Conservation (phyloP, 140 eudicot species). For the Oenanthe javanica region DNA sequence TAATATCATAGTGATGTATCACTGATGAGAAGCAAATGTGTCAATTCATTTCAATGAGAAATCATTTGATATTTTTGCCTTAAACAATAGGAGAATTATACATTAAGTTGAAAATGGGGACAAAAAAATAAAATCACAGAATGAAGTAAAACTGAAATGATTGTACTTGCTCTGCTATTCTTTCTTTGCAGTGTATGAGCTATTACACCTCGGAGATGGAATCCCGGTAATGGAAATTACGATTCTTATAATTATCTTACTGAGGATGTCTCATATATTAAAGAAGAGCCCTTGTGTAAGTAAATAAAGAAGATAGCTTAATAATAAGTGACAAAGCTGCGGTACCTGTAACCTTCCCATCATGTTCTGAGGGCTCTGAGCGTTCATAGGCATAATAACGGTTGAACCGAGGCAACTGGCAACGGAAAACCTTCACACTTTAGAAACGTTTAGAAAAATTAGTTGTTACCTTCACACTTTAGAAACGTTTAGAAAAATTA, state of each 20-base stretch:
- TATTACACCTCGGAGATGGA: not conserved
- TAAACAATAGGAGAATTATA: not conserved
- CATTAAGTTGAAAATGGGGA: not conserved
- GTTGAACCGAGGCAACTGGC: conserved; percentile 62
- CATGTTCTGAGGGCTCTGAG: conserved; percentile 25
- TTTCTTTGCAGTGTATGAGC: too few species aligned
- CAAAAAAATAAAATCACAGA: not conserved
- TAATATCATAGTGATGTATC: not conserved
- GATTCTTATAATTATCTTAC: too few species aligned
- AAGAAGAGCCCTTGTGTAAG: not conserved
- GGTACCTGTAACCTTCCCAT: conserved; percentile 67
- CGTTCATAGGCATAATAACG: conserved; percentile 52
- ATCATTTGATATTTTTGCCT: not conserved
- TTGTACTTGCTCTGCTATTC: not conserved
- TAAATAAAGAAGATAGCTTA: not conserved
- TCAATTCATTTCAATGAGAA: not conserved
- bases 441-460: conserved; percentile 7
- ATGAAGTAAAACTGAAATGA: not conserved
- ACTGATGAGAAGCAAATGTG: not conserved
- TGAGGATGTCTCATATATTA: not conserved
- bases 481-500: too few species aligned
- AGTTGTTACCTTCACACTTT: too few species aligned
- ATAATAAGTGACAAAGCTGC: not conserved
- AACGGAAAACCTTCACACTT: conserved; percentile 83
- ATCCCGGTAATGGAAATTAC: too few species aligned